A percentile compares a stretch with the other conserved stretches of the same genome.
Conservation (phyloP, 441 rosid genomes). For the Bruguiera hainesii region DNA sequence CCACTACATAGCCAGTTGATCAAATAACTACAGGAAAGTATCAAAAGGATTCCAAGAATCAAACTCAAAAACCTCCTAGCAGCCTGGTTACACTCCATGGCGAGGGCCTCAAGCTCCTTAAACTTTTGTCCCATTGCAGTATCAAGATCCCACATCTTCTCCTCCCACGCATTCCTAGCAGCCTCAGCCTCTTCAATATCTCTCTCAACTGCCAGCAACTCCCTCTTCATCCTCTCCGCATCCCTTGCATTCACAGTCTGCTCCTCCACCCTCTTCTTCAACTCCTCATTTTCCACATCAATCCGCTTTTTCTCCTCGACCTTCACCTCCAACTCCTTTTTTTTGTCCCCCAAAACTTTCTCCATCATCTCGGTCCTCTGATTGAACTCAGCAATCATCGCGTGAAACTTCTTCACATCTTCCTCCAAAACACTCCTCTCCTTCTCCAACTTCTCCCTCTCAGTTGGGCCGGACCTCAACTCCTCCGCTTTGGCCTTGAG, state of each 20-base stretch:
- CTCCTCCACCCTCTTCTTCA: slow-evolving; percentile 64
- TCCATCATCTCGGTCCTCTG: slow-evolving; percentile 38
- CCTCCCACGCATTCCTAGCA: slow-evolving; percentile 74
- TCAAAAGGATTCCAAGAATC: neutral
- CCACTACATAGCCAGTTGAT: neutral
- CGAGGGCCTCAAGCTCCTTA: slow-evolving; percentile 63
- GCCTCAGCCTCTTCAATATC: slow-evolving; percentile 63
- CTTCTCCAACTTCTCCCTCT: slow-evolving; percentile 54
- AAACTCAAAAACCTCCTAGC: slow-evolving; percentile 48
- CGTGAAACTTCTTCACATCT: slow-evolving; percentile 63
- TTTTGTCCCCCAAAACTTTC: slow-evolving; percentile 57
- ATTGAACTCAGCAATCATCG: slow-evolving; percentile 43
- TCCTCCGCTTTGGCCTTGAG: slow-evolving; percentile 45
- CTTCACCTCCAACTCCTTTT: slow-evolving; percentile 47
- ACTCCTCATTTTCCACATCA: slow-evolving; percentile 63
- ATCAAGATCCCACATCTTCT: slow-evolving; percentile 78
- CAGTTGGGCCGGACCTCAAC: slow-evolving; percentile 49
- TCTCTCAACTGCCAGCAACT: slow-evolving; percentile 80
- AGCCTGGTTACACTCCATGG: slow-evolving; percentile 77
- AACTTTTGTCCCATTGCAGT: slow-evolving; percentile 41
- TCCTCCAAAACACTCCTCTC: slow-evolving; percentile 53
- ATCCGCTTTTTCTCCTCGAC: slow-evolving; percentile 55
- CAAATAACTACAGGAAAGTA: neutral
- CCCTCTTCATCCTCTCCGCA: slow-evolving; percentile 93
- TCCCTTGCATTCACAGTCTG: slow-evolving; percentile 77